Evolutionary conservation across 768 basidiomycete genomes (phyloP).

Genomic region (Mrakia gelida): DNA sequence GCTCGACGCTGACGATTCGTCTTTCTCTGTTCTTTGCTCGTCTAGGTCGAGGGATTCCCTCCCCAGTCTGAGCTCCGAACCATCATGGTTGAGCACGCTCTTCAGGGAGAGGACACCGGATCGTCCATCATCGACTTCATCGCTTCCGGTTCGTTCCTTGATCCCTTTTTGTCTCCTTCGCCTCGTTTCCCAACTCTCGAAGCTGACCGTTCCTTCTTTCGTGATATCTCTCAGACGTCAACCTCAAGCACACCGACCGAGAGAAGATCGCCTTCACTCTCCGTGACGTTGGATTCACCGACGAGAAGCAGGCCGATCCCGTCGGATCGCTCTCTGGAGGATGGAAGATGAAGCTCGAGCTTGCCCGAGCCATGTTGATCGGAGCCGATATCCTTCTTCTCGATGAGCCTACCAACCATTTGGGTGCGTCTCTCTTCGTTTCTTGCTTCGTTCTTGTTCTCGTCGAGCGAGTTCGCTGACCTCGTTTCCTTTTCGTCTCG

Average conservation of each 20-base stretch:
- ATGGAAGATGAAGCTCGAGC: conserved; percentile 99
- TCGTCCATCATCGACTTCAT: conserved; percentile 83
- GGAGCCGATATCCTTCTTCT: conserved; percentile 59
- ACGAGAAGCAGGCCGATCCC: conserved; percentile 70
- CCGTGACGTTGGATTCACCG: conserved; percentile 84
- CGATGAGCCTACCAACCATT: conserved; percentile 89
- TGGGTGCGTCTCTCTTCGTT: conserved; percentile 47
- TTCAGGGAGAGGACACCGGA: conserved; percentile 85
- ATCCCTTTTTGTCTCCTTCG: too few relatives aligned
- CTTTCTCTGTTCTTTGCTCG: too few relatives aligned
- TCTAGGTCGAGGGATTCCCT: conserved; percentile 77
- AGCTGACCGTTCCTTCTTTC: neutral
- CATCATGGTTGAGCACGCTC: conserved; percentile 95
- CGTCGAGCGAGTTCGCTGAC: neutral
- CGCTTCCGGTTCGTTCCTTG: conserved; percentile 59
- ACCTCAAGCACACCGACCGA: conserved; percentile 57
- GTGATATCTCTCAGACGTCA: conserved; percentile 56
- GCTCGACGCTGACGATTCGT: neutral
- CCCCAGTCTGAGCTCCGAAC: conserved; percentile 77
- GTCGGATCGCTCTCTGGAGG: conserved; percentile 92
- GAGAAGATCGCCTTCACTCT: conserved; percentile 74
- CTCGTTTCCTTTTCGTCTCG: neutral
- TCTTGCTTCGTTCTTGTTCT: neutral
- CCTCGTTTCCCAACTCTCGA: neutral
- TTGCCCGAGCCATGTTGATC: conserved; percentile 93